These are phyloP conservation scores for Asterionellopsis glacialis DNA, from an alignment of 108 stramenopile genomes.

Conservation along the genomic window DNA sequence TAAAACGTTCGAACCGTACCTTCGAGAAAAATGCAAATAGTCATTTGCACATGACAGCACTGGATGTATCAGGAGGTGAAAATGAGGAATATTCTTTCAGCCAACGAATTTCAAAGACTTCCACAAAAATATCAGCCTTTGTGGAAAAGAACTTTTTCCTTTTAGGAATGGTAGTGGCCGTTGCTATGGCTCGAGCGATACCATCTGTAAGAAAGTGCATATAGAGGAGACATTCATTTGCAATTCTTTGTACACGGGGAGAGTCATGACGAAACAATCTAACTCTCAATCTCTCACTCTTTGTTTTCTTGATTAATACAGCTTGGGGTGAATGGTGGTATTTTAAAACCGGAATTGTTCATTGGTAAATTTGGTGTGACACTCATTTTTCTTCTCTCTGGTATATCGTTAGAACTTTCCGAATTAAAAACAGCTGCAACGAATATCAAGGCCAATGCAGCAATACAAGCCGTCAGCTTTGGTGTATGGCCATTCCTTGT, in stretches of 20 bases:
- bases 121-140: slow-evolving; percentile 12
- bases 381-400: slow-evolving; percentile 81
- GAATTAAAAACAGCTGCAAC: slow-evolving; percentile 62
- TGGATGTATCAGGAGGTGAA: no score
- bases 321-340: slow-evolving; percentile 67
- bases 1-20: no score
- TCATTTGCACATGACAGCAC: no score
- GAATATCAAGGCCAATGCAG: slow-evolving; percentile 70
- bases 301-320: slow-evolving; percentile 7
- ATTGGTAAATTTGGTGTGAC: slow-evolving; percentile 85
- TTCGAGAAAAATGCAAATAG: no score
- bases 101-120: no score
- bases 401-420: slow-evolving; percentile 65
- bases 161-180: slow-evolving; percentile 69
- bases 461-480: slow-evolving; percentile 67
- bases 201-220: slow-evolving; percentile 31
- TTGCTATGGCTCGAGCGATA: slow-evolving; percentile 49
- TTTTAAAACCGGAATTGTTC: slow-evolving; percentile 74
- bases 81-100: no score
- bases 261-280: neutral
- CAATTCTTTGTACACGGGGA: neutral
- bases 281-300: neutral
- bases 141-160: slow-evolving; percentile 75
- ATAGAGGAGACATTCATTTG: no score
- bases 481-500: slow-evolving; percentile 73